Evolutionary conservation across 2,329 filamentous ascomycete genomes (phyloP).

Genomic region (Trichoderma polysporum): DNA sequence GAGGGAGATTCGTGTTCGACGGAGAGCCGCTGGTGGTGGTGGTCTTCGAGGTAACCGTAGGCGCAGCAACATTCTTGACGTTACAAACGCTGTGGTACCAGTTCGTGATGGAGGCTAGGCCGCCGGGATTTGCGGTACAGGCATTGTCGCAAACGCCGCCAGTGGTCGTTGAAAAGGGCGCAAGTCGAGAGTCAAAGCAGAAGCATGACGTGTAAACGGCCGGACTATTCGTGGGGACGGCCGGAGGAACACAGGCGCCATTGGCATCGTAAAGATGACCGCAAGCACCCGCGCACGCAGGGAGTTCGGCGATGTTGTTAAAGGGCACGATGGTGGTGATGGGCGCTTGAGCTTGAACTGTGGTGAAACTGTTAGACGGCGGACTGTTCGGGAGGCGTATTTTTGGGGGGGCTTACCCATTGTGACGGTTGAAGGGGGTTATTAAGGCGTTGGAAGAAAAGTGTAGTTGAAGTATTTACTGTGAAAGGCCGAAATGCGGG

Average conservation of each 20-base stretch:
- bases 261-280: slow-evolving; percentile 67
- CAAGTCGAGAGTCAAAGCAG: slow-evolving; percentile 63
- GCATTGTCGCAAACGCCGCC: slow-evolving; percentile 61
- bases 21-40: slow-evolving; percentile 19
- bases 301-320: slow-evolving; percentile 46
- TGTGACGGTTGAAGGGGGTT: slow-evolving; percentile 4
- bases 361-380: neutral
- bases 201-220: slow-evolving; percentile 68
- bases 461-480: slow-evolving; percentile 1
- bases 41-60: slow-evolving; percentile 22
- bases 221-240: slow-evolving; percentile 46
- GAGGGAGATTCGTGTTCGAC: neutral
- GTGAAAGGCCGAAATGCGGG: neutral
- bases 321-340: slow-evolving; percentile 58
- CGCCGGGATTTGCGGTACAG: slow-evolving; percentile 50
- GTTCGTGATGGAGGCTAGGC: slow-evolving; percentile 56
- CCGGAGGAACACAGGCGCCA: slow-evolving; percentile 65
- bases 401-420: slow-evolving; percentile 37
- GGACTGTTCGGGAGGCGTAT: neutral
- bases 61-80: slow-evolving; percentile 33
- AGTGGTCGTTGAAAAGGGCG: slow-evolving; percentile 55
- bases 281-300: slow-evolving; percentile 61
- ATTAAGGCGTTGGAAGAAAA: neutral
- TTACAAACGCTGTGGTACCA: slow-evolving; percentile 72
- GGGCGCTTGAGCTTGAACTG: slow-evolving; percentile 19